Evolutionary conservation across 192 early-diverging fungal species (phyloP).

Genomic region (Backusella westeae): DNA sequence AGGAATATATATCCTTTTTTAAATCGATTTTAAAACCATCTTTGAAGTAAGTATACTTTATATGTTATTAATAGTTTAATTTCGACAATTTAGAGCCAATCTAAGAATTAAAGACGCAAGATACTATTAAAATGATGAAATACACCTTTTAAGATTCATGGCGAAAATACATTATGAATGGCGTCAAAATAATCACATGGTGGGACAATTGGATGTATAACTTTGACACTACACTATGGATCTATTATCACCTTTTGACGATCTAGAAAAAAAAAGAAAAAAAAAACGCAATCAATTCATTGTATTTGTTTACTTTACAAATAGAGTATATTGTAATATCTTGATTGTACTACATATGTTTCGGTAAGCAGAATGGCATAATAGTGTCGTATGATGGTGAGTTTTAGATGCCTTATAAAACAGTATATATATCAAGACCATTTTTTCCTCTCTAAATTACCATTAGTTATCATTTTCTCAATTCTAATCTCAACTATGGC

Average conservation of each 20-base stretch:
- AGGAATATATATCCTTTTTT: not conserved
- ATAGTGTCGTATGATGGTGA: conserved; percentile 10
- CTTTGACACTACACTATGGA: not conserved
- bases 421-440: not conserved
- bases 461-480: not conserved
- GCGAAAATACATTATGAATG: not conserved
- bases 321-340: not conserved
- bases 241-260: not conserved
- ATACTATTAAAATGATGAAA: not conserved
- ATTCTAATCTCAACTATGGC: not conserved
- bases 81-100: not conserved
- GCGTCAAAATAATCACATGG: not conserved
- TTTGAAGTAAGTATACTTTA: not conserved
- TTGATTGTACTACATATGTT: not conserved
- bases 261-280: not conserved
- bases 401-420: not conserved
- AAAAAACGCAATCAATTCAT: not conserved
- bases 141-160: not conserved
- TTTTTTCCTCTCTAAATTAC: not conserved
- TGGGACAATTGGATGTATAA: not conserved
- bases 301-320: conserved; percentile 3
- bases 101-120: not conserved
- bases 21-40: too few relatives aligned
- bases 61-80: not conserved
- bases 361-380: not conserved